Conservation (phyloP, 176 grass and related monocot species). For the Zoysia japonica region DNA sequence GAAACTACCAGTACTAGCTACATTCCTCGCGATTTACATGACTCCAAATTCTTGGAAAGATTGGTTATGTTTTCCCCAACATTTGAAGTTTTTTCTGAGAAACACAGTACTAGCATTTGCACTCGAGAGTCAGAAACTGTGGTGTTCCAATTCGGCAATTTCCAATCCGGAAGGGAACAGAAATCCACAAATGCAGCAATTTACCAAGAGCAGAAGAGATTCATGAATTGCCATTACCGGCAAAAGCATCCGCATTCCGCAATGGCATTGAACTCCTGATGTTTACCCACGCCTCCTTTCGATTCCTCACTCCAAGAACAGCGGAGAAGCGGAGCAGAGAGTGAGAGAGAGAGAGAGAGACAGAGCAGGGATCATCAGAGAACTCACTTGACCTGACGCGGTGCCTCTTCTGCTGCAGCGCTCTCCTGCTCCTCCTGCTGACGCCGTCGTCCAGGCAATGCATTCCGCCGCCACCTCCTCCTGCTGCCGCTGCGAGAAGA, state of each 20-base stretch:
- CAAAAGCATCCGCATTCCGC: neutral
- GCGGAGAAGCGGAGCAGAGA: neutral
- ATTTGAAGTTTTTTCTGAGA: no score
- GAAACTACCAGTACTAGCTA: neutral
- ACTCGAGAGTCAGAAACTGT: neutral
- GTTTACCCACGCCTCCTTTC: neutral
- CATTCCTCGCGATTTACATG: slow-evolving; percentile 4
- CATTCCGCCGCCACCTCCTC: neutral
- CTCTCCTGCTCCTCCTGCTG: slow-evolving; percentile 14
- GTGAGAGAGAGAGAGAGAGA: no score
- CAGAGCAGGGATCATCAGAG: neutral
- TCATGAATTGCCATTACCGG: slow-evolving; percentile 18
- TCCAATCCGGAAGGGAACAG: slow-evolving; percentile 6
- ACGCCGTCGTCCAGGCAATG: slow-evolving; percentile 40
- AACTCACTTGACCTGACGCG: slow-evolving; percentile 65
- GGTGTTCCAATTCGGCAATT: neutral
- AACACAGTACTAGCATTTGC: neutral
- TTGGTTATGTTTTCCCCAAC: neutral
- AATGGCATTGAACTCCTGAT: neutral
- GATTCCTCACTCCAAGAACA: slow-evolving; percentile 6
- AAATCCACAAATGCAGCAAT: neutral
- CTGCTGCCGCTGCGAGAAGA: neutral
- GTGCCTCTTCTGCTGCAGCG: slow-evolving; percentile 24
- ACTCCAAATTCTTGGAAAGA: neutral
- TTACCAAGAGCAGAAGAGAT: slow-evolving; percentile 12